Evolutionary conservation across 2,329 filamentous ascomycete species (phyloP).

Genomic region (Nemania sp.): DNA sequence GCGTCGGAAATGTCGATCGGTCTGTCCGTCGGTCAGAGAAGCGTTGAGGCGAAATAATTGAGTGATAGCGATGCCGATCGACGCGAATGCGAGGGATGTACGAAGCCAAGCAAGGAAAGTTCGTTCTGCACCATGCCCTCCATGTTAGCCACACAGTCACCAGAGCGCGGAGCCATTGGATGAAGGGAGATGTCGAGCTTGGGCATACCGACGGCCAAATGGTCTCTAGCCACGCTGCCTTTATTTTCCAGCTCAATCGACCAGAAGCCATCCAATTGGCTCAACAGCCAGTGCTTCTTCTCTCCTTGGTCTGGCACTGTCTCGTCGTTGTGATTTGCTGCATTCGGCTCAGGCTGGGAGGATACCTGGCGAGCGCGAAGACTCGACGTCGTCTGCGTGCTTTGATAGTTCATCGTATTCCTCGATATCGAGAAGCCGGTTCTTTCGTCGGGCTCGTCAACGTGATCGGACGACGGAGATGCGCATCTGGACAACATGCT

Average conservation of each 20-base stretch:
- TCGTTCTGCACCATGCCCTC: conserved; percentile 58
- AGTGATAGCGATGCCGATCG: conserved; percentile 80
- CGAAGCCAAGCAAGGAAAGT: conserved; percentile 86
- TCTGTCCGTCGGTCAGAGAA: conserved; percentile 49
- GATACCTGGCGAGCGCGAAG: conserved; percentile 28
- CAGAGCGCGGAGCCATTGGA: not conserved
- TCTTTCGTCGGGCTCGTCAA: conserved; percentile 44
- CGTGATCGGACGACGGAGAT: not conserved
- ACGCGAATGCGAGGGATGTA: conserved; percentile 79
- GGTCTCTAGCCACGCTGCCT: conserved; percentile 80
- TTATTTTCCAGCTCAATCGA: conserved; percentile 83
- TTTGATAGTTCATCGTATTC: conserved; percentile 46
- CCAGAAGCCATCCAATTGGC: conserved; percentile 52
- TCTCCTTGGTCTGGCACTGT: conserved; percentile 28
- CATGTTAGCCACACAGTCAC: conserved; percentile 20
- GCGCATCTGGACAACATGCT: conserved; percentile 10
- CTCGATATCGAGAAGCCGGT: conserved; percentile 46
- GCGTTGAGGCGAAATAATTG: conserved; percentile 85
- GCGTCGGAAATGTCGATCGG: conserved; percentile 50
- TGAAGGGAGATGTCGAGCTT: not conserved
- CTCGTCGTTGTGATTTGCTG: conserved; percentile 29
- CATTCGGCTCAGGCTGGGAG: conserved; percentile 26
- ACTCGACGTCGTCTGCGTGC: conserved; percentile 38
- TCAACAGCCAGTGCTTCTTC: conserved; percentile 55
- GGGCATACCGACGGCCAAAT: conserved; percentile 71